Conservation (phyloP, 148 eudicot species). For the Camellia japonica region DNA sequence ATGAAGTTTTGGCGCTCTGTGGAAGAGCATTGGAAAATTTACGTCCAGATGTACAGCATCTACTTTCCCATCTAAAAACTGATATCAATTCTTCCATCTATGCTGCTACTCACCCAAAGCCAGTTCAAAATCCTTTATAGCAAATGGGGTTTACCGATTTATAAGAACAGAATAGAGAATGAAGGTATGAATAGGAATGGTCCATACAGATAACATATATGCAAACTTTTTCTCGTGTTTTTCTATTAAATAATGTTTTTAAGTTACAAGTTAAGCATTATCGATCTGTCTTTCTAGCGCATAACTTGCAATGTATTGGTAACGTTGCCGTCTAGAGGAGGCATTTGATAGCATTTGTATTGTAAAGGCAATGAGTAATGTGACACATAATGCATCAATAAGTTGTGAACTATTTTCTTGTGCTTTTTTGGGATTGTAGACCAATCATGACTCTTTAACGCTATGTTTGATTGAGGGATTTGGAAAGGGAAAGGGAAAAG, state of each 20-base stretch:
- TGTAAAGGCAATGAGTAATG: neutral
- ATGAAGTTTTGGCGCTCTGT: conserved; percentile 66
- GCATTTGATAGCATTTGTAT: neutral
- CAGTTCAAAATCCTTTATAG: conserved; percentile 29
- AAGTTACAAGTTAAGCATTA: neutral
- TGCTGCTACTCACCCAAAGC: conserved; percentile 83
- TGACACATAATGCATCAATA: neutral
- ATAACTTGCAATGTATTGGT: neutral
- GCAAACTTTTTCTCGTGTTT: neutral
- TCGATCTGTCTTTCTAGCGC: neutral
- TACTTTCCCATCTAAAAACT: conserved; percentile 70
- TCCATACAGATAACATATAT: neutral
- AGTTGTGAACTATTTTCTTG: neutral
- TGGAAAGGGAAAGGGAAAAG: no score
- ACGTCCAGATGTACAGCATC: conserved; percentile 83
- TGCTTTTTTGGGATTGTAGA: neutral
- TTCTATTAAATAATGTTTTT: neutral
- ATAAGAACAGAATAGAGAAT: neutral
- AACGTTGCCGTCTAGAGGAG: neutral
- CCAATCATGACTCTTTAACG: neutral
- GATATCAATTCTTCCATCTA: conserved; percentile 75
- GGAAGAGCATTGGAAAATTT: conserved; percentile 66
- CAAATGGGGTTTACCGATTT: neutral
- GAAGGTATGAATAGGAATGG: neutral
- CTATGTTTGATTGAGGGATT: no score